A percentile compares a stretch with the other conserved stretches of the same genome.
Evolutionary conservation across 495 filamentous ascomycete species (phyloP).

Genomic region (Talaromyces nanjingensis): DNA sequence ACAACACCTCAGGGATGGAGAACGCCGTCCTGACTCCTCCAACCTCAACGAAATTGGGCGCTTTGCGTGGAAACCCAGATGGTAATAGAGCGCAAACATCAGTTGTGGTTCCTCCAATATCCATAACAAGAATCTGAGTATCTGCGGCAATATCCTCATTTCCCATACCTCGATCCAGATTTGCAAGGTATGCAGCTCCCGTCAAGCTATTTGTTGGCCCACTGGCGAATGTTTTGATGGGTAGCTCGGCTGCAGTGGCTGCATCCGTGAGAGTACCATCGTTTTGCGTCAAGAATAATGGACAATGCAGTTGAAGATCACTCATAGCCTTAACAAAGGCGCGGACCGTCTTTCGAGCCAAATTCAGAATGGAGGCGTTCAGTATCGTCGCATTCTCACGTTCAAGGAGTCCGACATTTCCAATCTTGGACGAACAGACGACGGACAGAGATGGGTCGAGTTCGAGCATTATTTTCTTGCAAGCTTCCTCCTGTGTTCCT

Average conservation of each 20-base stretch:
- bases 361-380: conserved; percentile 41
- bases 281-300: conserved; percentile 45
- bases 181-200: conserved; percentile 36
- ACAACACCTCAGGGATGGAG: conserved; percentile 46
- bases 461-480: conserved; percentile 14
- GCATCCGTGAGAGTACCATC: conserved; percentile 44
- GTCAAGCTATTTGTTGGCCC: conserved; percentile 47
- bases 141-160: conserved; percentile 8
- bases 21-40: conserved; percentile 47
- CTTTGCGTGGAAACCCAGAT: conserved; percentile 47
- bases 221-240: conserved; percentile 42
- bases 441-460: conserved; percentile 25
- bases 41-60: conserved; percentile 33
- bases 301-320: conserved; percentile 33
- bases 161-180: conserved; percentile 10
- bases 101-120: conserved; percentile 49
- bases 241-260: conserved; percentile 34
- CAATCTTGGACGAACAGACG: conserved; percentile 32
- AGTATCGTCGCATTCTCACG: conserved; percentile 48
- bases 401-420: conserved; percentile 40
- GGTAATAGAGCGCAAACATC: conserved; percentile 46
- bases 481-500: conserved; percentile 17
- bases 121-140: conserved; percentile 9
- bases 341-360: conserved; percentile 35
- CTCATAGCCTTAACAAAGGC: conserved; percentile 37